phyloP scores from a whole-genome alignment of 768 basidiomycete genomes.

The Dentipellis fragilis region DNA sequence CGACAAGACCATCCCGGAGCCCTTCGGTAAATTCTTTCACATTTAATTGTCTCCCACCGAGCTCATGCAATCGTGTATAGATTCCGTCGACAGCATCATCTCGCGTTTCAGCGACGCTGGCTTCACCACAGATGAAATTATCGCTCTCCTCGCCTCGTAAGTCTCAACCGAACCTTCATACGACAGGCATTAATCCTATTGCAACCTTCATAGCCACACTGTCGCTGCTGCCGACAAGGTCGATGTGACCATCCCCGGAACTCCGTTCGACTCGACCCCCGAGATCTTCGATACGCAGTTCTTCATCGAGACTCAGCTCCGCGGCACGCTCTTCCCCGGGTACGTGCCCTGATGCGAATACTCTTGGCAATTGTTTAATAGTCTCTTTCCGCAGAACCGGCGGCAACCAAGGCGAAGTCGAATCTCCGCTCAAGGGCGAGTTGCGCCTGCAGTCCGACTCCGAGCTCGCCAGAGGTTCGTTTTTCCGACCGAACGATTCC shows the following conservation, averaged over 20 bases:
- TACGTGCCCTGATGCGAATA: neutral
- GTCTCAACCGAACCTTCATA: slow-evolving; percentile 9
- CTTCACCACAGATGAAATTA: slow-evolving; percentile 23
- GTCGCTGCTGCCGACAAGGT: slow-evolving; percentile 15
- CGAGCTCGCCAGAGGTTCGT: slow-evolving; percentile 12
- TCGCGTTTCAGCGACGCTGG: slow-evolving; percentile 25
- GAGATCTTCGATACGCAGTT: slow-evolving; percentile 33
- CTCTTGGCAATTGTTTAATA: neutral
- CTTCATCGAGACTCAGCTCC: slow-evolving; percentile 33
- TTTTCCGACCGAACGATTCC: neutral
- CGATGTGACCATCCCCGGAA: slow-evolving; percentile 20
- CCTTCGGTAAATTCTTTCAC: slow-evolving; percentile 9
- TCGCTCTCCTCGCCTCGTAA: slow-evolving; percentile 26
- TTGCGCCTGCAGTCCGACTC: slow-evolving; percentile 37
- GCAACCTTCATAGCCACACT: slow-evolving; percentile 9
- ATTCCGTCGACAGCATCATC: slow-evolving; percentile 17
- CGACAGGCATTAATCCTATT: slow-evolving; percentile 12
- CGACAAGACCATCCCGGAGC: slow-evolving; percentile 26
- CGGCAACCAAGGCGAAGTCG: slow-evolving; percentile 29
- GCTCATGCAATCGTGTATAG: neutral
- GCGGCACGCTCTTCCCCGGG: slow-evolving; percentile 33
- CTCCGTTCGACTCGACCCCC: slow-evolving; percentile 39
- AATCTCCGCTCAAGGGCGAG: slow-evolving; percentile 30
- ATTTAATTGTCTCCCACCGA: neutral
- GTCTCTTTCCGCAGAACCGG: slow-evolving; percentile 21